Evolutionary conservation across 805 yeast species (phyloP), one percentile per base, ranked within the genome.

Genomic region (Ogataea polymorpha): DNA sequence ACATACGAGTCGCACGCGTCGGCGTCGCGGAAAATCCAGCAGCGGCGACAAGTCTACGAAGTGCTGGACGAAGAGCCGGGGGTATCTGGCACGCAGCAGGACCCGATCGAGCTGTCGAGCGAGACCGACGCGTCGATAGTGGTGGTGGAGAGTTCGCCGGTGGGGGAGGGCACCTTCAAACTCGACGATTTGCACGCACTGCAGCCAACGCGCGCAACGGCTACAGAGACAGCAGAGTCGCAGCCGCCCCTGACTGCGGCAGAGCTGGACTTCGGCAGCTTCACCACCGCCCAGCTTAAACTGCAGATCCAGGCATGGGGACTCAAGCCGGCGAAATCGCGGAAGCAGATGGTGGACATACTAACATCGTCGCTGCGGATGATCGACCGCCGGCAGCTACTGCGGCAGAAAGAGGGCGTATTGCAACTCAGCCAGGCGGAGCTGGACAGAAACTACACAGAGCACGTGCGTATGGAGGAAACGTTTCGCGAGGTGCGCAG

Each of bases 231-330:
- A n/a, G 16, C 16, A 15, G 16, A 36, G 9, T 26, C 17, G 7
- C 46, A 41, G 18, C 6, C 20, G 3, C 20, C 20, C 7, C 7
- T 18, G 20, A 18, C 20, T 6, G 20, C 21, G 21, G 25, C 32
- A n/a, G 37, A 32, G 10, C 14, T 48, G 7, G 46, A 49, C 26
- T 49, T 51, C 24, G 46, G 44, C 7, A 48, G 44, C 23, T 49
- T 40, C 35, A 31, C 47, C 15, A 51, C 52, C 1, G 27, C 35
- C 16, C 54, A 51, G 30, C 35, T 58, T 20, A 56, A 48, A 28
- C 42, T 45, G 16, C 57, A 56, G 37, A 51, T 68, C 35, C 43
- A 44, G 7, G 54, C 49, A 15, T 67, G 71, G 71, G 71, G 67
- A 1, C 46, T 71, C 38, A 68, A 68, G 41, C 68, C 69, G 2